phyloP scores from a whole-genome alignment of 2,329 filamentous ascomycete species.

The Colletotrichum gigasporum region DNA sequence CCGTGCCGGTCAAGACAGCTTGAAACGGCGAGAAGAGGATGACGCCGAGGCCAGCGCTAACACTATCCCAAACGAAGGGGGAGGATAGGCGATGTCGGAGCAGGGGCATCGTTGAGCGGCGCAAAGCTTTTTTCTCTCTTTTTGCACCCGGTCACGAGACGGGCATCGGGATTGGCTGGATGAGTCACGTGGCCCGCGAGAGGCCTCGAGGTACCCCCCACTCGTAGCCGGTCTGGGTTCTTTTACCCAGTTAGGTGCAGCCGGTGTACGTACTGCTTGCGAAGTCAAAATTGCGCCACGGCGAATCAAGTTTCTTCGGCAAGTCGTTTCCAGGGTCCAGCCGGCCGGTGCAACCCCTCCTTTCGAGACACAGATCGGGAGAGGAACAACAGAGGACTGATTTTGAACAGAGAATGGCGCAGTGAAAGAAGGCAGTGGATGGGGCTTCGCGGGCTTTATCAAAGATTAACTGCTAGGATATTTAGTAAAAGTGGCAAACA shows the following conservation, averaged over 20 bases:
- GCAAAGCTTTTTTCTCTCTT: slow-evolving; percentile 2
- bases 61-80: neutral
- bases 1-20: slow-evolving; percentile 5
- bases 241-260: too few relatives aligned
- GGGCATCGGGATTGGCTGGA: neutral
- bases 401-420: neutral
- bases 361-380: neutral
- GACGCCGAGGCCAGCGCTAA: slow-evolving; percentile 10
- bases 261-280: too few relatives aligned
- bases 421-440: neutral
- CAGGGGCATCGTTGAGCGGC: neutral
- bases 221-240: neutral
- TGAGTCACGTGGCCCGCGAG: slow-evolving; percentile 10
- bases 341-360: neutral
- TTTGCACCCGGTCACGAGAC: neutral
- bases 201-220: neutral
- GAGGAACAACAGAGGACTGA: neutral
- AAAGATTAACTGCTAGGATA: too few relatives aligned
- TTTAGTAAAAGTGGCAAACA: too few relatives aligned
- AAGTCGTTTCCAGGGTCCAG: neutral
- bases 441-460: too few relatives aligned
- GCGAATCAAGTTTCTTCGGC: slow-evolving; percentile 6
- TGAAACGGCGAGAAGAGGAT: slow-evolving; percentile 5
- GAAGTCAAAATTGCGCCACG: neutral
- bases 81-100: slow-evolving; percentile 20